A percentile compares a stretch with the other conserved stretches of the same genome.
These are phyloP conservation scores for Cladosporium austrohemisphaericum DNA, from an alignment of 2,329 filamentous ascomycete species.

Conservation along the genomic window DNA sequence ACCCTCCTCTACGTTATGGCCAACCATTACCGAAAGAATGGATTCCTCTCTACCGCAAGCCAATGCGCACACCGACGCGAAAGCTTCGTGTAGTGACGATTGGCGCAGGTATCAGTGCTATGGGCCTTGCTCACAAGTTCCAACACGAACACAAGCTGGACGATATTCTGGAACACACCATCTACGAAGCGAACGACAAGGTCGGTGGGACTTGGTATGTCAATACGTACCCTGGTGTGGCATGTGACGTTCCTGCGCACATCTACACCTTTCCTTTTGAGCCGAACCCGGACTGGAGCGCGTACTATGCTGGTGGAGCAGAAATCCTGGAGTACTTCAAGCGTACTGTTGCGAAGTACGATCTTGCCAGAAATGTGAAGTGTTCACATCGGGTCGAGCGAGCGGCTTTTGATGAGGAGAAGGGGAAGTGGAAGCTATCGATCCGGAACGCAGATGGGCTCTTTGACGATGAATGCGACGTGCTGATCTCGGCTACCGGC, in stretches of 20 bases:
- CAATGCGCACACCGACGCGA: constrained; percentile 28
- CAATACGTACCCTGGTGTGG: constrained; percentile 42
- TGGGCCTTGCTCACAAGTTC: constrained; percentile 41
- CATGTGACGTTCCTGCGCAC: constrained; percentile 39
- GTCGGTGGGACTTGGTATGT: constrained; percentile 42
- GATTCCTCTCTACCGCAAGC: constrained; percentile 34
- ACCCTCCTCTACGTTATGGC: constrained; percentile 26
- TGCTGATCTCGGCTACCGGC: constrained; percentile 33
- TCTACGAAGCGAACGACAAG: constrained; percentile 42
- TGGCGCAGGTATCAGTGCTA: constrained; percentile 35
- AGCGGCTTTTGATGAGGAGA: constrained; percentile 36
- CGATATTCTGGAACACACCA: constrained; percentile 35
- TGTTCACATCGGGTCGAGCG: constrained; percentile 36
- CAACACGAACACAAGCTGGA: constrained; percentile 36
- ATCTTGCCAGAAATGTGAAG: constrained; percentile 39
- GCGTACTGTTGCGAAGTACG: constrained; percentile 36
- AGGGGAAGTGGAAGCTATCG: constrained; percentile 36
- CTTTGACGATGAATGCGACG: constrained; percentile 31
- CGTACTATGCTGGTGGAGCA: constrained; percentile 38
- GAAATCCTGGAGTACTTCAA: constrained; percentile 44
- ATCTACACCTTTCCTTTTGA: constrained; percentile 43
- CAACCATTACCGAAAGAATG: constrained; percentile 27
- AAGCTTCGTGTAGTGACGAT: constrained; percentile 30
- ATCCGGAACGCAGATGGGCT: constrained; percentile 29
- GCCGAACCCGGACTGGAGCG: constrained; percentile 42